Conservation (phyloP, 1,284 basidiomycete genomes). For the Cutaneotrichosporon daszewskae region DNA sequence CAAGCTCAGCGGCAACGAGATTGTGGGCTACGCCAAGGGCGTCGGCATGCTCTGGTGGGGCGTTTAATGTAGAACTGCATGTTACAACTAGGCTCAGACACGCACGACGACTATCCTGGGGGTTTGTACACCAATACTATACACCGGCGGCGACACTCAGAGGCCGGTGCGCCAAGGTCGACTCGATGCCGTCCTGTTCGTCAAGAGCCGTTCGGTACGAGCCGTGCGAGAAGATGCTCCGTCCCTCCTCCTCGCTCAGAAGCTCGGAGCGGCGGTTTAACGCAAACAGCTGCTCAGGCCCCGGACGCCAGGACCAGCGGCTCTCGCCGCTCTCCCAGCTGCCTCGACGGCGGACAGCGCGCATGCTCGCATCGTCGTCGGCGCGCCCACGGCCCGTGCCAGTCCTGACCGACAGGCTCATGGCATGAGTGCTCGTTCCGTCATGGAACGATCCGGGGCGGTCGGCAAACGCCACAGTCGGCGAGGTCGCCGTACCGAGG, state of each 20-base stretch:
- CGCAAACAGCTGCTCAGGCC: conserved; percentile 1
- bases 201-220: conserved; percentile 14
- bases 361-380: conserved; percentile 23
- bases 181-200: conserved; percentile 1
- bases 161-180: conserved; percentile 4
- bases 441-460: conserved; percentile 10
- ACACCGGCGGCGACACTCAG: conserved; percentile 10
- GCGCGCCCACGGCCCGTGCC: conserved; percentile 7
- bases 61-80: conserved; percentile 44
- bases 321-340: conserved; percentile 39
- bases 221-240: conserved; percentile 11
- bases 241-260: background rate
- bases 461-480: conserved; percentile 13
- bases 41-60: conserved; percentile 72
- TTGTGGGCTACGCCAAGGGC: conserved; percentile 81
- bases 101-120: background rate
- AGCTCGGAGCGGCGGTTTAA: conserved; percentile 6
- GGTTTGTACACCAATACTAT: background rate
- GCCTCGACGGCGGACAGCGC: conserved; percentile 28
- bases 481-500: conserved; percentile 1
- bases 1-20: conserved; percentile 80
- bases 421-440: conserved; percentile 12
- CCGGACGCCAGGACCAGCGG: conserved; percentile 32
- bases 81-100: conserved; percentile 1
- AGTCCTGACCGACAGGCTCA: conserved; percentile 10